Percentiles rank a stretch among this genome's conserved stretches.
Evolutionary conservation across 768 basidiomycete species (phyloP).

Genomic region (Leccinum olivaceopallidum): DNA sequence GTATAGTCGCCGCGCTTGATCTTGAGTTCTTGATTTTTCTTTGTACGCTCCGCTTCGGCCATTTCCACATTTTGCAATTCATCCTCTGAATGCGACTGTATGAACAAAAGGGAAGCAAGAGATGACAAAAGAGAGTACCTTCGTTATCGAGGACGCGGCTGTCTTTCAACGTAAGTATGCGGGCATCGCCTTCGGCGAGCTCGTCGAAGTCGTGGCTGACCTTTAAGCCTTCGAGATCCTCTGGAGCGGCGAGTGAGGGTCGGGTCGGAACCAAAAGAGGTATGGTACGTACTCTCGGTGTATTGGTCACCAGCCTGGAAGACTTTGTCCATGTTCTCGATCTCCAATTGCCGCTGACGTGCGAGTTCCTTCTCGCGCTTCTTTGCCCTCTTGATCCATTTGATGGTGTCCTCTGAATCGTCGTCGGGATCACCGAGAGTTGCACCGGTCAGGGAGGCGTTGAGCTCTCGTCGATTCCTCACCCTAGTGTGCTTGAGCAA

Average conservation of each 20-base stretch:
- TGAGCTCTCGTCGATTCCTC: conserved; percentile 91
- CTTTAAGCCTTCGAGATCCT: conserved; percentile 92
- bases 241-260: conserved; percentile 38
- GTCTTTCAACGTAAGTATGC: conserved; percentile 97
- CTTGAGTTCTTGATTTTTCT: conserved; percentile 82
- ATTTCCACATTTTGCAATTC: conserved; percentile 96
- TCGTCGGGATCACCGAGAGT: conserved; percentile 89
- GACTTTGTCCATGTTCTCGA: conserved; percentile 81
- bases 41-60: conserved; percentile 81
- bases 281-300: conserved; percentile 69
- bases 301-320: conserved; percentile 68
- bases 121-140: conserved; percentile 46
- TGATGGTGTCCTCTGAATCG: conserved; percentile 74
- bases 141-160: conserved; percentile 46
- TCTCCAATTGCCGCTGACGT: conserved; percentile 75
- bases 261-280: background rate
- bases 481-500: conserved; percentile 63
- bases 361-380: conserved; percentile 90
- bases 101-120: background rate
- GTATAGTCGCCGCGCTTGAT: conserved; percentile 90
- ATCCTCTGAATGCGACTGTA: conserved; percentile 65
- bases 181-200: conserved; percentile 92
- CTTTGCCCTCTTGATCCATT: conserved; percentile 92
- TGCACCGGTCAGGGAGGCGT: conserved; percentile 86
- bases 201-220: conserved; percentile 94